Evolutionary conservation across 805 yeast species (phyloP), one percentile per base, ranked within the genome.

Genomic region (Peterozyma toletana): DNA sequence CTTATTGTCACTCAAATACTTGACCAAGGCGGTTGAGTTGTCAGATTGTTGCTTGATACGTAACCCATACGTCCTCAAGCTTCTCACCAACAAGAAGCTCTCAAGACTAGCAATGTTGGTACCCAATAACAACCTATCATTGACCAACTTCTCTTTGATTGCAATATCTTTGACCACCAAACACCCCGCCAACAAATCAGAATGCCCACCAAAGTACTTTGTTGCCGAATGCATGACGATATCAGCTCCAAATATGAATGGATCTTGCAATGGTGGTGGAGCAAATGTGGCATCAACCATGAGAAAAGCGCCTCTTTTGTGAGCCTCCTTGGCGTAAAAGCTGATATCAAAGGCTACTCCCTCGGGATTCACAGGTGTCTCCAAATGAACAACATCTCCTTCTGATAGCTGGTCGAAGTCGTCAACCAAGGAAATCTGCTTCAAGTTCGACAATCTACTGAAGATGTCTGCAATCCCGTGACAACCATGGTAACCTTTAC

Each of bases 171-270:
- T 80, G n/a, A 85, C 80, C 15, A 81, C 78, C 15, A 89, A 63
- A 11, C 83, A 68, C 31, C 98, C 97, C 5, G 96, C 89, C 41
- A 90, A 67, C 37, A 89, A 66, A 60, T 90, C 97, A 6, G 95
- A 86, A 63, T 90, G 96, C n/a, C 98, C 97, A 35, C 96, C 96
- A 56, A 88, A 83, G 64, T 83, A 91, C 59, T 90, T 90, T 1
- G 96, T 90, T 1, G 89, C 96, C 1, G 96, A 87, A 61, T 90
- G 96, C 76, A 91, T 68, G n/a, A 91, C 80, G 51, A 88, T 64
- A 60, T 91, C 97, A 30, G 84, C 96, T 39, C 91, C 96, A 54
- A 77, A 83, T 35, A 71, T 71, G 64, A 88, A 87, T 5, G 95
- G 91, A 48, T 87, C 77, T 53, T 79, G 84, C 45, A 89, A 64